These are phyloP conservation scores for Platanus orientalis DNA, from an alignment of 164 flowering plant species.

Conservation along the genomic window DNA sequence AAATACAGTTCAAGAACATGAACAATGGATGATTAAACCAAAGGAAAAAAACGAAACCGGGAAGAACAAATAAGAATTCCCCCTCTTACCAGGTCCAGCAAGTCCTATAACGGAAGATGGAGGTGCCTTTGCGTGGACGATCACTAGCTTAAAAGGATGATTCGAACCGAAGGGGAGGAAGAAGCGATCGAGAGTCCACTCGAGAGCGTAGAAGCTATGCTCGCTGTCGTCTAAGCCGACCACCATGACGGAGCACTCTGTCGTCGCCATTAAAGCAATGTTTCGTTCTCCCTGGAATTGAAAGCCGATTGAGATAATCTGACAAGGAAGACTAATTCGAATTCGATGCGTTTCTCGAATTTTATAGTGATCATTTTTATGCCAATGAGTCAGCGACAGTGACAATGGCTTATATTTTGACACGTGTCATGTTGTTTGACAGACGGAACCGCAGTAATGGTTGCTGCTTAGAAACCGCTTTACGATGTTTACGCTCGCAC, in stretches of 20 bases:
- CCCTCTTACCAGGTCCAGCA: constrained; percentile 58
- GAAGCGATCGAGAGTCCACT: constrained; percentile 75
- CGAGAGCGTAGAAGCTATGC: constrained; percentile 62
- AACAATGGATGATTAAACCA: background rate
- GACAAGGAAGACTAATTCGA: too few relatives aligned
- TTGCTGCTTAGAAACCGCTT: too few relatives aligned
- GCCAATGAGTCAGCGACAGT: too few relatives aligned
- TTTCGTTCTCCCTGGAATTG: too few relatives aligned
- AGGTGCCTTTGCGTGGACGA: constrained; percentile 68
- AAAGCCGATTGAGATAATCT: too few relatives aligned
- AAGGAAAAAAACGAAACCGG: background rate
- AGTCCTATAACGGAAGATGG: constrained; percentile 48
- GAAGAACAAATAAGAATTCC: background rate
- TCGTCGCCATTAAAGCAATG: constrained; percentile 15
- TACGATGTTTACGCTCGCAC: too few relatives aligned
- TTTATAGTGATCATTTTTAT: too few relatives aligned
- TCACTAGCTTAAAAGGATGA: constrained; percentile 53
- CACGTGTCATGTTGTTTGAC: too few relatives aligned
- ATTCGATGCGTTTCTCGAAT: too few relatives aligned
- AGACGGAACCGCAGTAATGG: too few relatives aligned
- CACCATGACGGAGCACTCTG: constrained; percentile 60
- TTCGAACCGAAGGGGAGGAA: constrained; percentile 32
- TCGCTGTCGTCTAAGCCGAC: constrained; percentile 76
- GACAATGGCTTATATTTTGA: too few relatives aligned
- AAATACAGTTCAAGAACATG: too few relatives aligned